Conservation (phyloP, 176 grass and related monocot genomes). For the Triticum aestivum region DNA sequence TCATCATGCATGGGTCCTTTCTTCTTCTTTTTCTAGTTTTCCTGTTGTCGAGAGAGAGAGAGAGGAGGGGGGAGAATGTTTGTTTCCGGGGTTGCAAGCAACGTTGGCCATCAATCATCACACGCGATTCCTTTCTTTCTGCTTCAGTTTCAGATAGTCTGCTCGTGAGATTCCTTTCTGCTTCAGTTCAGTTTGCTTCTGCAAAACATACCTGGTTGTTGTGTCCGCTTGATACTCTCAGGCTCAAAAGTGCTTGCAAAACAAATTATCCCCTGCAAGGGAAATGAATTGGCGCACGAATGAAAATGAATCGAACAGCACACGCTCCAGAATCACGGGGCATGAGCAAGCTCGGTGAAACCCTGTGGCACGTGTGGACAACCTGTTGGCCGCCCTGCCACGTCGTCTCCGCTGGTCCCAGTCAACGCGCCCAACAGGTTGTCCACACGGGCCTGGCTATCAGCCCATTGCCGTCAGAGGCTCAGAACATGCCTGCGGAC, state of each 20-base stretch:
- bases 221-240: too few relatives aligned
- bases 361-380: background rate
- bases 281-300: too few relatives aligned
- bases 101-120: background rate
- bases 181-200: background rate
- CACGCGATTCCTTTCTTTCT: too few relatives aligned
- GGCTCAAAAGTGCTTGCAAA: background rate
- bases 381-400: background rate
- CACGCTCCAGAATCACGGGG: background rate
- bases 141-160: background rate
- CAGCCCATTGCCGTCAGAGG: background rate
- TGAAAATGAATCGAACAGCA: background rate
- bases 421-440: constrained; percentile 32
- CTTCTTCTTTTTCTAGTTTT: background rate
- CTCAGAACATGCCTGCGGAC: background rate
- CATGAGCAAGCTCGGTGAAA: constrained; percentile 18
- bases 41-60: background rate
- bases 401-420: background rate
- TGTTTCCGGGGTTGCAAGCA: background rate
- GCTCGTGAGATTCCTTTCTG: too few relatives aligned
- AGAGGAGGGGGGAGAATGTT: background rate
- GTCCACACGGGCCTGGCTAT: constrained; percentile 7
- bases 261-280: background rate
- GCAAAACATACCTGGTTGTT: background rate
- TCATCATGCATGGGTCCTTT: background rate